phyloP scores from a whole-genome alignment of 495 filamentous ascomycete species.

The Hypomontagnella monticulosa region DNA sequence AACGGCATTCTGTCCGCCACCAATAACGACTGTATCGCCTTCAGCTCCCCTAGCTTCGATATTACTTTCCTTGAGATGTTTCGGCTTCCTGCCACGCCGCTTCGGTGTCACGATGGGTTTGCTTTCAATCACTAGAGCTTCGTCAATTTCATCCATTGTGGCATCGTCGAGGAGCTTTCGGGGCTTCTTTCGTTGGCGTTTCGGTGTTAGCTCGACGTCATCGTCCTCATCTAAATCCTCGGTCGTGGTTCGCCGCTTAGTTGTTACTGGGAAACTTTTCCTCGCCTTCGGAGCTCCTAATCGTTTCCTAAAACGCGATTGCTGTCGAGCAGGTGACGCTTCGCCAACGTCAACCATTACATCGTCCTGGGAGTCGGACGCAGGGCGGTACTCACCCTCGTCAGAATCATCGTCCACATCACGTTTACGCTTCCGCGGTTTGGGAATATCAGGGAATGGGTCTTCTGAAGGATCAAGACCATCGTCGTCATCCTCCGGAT shows the following conservation, averaged over 20 bases:
- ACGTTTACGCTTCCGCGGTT: constrained; percentile 41
- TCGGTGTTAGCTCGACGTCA: constrained; percentile 22
- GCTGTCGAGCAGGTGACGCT: constrained; percentile 12
- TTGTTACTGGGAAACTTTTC: constrained; percentile 23
- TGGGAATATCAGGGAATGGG: constrained; percentile 26
- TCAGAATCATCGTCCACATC: constrained; percentile 24
- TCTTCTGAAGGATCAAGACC: constrained; percentile 36
- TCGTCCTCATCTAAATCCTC: constrained; percentile 17
- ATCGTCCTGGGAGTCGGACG: constrained; percentile 38
- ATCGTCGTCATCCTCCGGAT: constrained; percentile 40
- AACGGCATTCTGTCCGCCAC: constrained; percentile 14
- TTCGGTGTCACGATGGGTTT: constrained; percentile 32
- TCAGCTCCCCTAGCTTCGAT: constrained; percentile 12
- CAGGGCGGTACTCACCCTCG: constrained; percentile 40
- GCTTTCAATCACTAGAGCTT: constrained; percentile 17
- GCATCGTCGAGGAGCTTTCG: constrained; percentile 33
- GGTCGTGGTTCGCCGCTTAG: constrained; percentile 9
- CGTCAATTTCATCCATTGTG: constrained; percentile 27
- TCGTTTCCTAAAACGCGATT: constrained; percentile 35
- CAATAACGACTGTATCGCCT: constrained; percentile 24
- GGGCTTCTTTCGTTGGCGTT: constrained; percentile 33
- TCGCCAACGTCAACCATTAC: constrained; percentile 26
- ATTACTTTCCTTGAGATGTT: constrained; percentile 30
- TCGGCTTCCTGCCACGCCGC: constrained; percentile 39
- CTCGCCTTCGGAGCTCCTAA: constrained; percentile 31